These are phyloP conservation scores for Avena insularis DNA, from an alignment of 176 grass and related monocot species.

Conservation along the genomic window DNA sequence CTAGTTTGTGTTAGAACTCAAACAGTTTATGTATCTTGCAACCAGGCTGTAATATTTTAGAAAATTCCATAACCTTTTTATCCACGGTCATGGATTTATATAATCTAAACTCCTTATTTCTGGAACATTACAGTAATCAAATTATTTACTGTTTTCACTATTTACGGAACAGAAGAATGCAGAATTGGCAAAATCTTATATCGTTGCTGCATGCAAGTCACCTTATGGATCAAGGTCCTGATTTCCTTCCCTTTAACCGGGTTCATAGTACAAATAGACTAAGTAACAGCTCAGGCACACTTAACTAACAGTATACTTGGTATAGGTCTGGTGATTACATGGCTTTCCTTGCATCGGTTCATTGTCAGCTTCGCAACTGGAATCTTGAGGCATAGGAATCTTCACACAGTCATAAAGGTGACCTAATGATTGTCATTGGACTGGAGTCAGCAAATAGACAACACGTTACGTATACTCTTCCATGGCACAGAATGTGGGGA, in stretches of 20 bases:
- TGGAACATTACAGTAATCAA: neutral
- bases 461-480: neutral
- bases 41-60: neutral
- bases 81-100: neutral
- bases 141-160: constrained; percentile 7
- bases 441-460: neutral
- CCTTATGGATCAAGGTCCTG: constrained; percentile 87
- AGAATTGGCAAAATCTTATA: constrained; percentile 64
- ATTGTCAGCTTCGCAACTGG: constrained; percentile 79
- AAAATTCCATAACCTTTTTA: neutral
- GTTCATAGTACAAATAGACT: neutral
- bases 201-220: constrained; percentile 77
- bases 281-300: neutral
- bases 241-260: neutral
- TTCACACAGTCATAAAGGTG: neutral
- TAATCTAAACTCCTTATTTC: neutral
- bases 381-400: constrained; percentile 40
- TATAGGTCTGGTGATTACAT: constrained; percentile 88
- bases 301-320: constrained; percentile 12
- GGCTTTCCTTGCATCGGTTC: constrained; percentile 83
- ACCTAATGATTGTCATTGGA: neutral
- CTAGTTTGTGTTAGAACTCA: neutral
- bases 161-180: constrained; percentile 49
- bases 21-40: neutral
- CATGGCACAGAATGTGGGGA: neutral